Evolutionary conservation across 106 monocot genomes (phyloP).

Genomic region (Ottelia alismoides): DNA sequence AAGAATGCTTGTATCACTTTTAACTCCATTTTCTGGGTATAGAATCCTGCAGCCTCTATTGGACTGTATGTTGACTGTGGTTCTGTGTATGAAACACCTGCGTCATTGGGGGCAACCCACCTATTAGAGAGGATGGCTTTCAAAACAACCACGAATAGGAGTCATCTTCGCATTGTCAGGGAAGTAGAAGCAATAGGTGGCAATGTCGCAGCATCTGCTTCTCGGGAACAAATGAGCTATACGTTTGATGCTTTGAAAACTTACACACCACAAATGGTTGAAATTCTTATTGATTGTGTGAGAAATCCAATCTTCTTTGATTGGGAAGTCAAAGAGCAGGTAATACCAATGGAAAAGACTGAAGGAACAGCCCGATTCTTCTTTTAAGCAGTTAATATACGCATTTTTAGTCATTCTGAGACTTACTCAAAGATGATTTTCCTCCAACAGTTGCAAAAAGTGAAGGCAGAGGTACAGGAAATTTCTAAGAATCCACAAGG

Average conservation of each 20-base stretch:
- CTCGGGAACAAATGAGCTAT: constrained; percentile 75
- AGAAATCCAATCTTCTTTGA: constrained; percentile 69
- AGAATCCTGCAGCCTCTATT: constrained; percentile 61
- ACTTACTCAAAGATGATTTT: too few relatives aligned
- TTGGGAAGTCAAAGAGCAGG: constrained; percentile 91
- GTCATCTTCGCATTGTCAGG: constrained; percentile 58
- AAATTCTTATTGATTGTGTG: constrained; percentile 68
- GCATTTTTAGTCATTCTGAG: too few relatives aligned
- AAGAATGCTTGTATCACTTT: too few relatives aligned
- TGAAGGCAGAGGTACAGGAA: constrained; percentile 52
- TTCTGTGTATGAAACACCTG: constrained; percentile 56
- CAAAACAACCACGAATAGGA: constrained; percentile 66
- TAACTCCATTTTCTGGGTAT: constrained; percentile 2
- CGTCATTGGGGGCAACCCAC: constrained; percentile 41
- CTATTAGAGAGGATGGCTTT: constrained; percentile 74
- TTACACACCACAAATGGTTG: constrained; percentile 74
- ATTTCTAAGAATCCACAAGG: constrained; percentile 48
- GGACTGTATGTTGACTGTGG: constrained; percentile 68
- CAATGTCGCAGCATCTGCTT: constrained; percentile 53
- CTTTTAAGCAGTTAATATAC: not conserved
- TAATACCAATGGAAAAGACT: constrained; percentile 5
- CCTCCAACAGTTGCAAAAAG: constrained; percentile 35
- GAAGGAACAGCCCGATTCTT: not conserved
- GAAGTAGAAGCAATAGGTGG: constrained; percentile 82
- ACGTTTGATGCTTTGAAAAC: constrained; percentile 69